Evolutionary conservation across 441 rosid genomes (phyloP).

Genomic region (Gossypium davidsonii): DNA sequence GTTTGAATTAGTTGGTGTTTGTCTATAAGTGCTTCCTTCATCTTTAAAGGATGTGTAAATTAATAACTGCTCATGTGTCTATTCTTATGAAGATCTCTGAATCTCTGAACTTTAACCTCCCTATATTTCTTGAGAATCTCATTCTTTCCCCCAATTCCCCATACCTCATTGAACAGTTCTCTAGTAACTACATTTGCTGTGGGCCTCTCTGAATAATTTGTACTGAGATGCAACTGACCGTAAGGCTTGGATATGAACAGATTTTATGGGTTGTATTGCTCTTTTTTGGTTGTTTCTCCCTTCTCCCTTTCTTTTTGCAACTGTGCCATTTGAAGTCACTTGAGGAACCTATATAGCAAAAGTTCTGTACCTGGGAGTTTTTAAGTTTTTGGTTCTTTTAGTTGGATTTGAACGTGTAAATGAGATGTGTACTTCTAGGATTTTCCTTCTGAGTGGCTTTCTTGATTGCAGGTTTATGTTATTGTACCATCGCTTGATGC

Average conservation of each 20-base stretch:
- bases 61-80: background rate
- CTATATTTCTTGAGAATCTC: background rate
- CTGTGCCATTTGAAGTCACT: background rate
- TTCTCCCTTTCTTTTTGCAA: background rate
- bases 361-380: background rate
- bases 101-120: background rate
- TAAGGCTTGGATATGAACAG: background rate
- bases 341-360: background rate
- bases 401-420: background rate
- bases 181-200: background rate
- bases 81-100: background rate
- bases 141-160: background rate
- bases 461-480: slow-evolving; percentile 56
- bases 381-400: slow-evolving; percentile 1
- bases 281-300: background rate
- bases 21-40: background rate
- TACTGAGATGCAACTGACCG: background rate
- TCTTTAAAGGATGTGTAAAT: background rate
- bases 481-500: slow-evolving; percentile 35
- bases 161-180: background rate
- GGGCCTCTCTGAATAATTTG: background rate
- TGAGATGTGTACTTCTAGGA: background rate
- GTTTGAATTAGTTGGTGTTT: background rate
- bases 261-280: background rate
- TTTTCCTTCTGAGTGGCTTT: background rate